phyloP scores from a whole-genome alignment of 352 stramenopile genomes.

The Phytophthora kernoviae region DNA sequence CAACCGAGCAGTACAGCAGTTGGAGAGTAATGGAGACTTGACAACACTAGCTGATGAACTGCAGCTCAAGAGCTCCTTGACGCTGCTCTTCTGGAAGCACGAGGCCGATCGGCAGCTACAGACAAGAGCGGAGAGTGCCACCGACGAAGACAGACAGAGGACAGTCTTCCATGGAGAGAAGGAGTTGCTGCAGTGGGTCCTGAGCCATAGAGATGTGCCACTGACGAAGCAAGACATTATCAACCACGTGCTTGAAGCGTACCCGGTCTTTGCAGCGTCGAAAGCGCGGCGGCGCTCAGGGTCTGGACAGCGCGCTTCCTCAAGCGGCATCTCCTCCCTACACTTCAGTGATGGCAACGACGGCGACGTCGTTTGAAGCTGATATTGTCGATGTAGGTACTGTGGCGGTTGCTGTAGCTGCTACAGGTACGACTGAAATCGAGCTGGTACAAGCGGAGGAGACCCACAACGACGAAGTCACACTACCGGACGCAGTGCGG shows the following conservation, averaged over 20 bases:
- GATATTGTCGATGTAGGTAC: background rate
- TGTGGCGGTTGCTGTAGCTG: background rate
- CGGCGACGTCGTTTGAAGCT: background rate
- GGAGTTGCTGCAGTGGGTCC: constrained; percentile 61
- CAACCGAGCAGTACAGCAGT: constrained; percentile 17
- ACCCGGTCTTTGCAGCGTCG: constrained; percentile 65
- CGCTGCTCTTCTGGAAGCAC: constrained; percentile 68
- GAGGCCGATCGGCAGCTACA: constrained; percentile 36
- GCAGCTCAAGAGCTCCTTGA: constrained; percentile 59
- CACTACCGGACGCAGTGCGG: constrained; percentile 1
- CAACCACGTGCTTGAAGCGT: constrained; percentile 52
- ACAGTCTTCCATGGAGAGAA: constrained; percentile 32
- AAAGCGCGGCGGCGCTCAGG: constrained; percentile 59
- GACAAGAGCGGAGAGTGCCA: constrained; percentile 7
- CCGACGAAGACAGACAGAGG: constrained; percentile 4
- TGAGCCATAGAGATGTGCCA: constrained; percentile 40
- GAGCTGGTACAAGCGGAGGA: constrained; percentile 3
- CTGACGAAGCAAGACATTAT: constrained; percentile 73
- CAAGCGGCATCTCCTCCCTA: constrained; percentile 58
- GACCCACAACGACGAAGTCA: constrained; percentile 6
- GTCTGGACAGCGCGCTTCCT: constrained; percentile 70
- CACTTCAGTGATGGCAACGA: constrained; percentile 1
- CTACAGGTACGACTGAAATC: background rate
- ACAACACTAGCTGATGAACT: constrained; percentile 46
- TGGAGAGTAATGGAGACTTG: constrained; percentile 35